phyloP scores from a whole-genome alignment of 108 stramenopile genomes.

The Cyclotella atomus region DNA sequence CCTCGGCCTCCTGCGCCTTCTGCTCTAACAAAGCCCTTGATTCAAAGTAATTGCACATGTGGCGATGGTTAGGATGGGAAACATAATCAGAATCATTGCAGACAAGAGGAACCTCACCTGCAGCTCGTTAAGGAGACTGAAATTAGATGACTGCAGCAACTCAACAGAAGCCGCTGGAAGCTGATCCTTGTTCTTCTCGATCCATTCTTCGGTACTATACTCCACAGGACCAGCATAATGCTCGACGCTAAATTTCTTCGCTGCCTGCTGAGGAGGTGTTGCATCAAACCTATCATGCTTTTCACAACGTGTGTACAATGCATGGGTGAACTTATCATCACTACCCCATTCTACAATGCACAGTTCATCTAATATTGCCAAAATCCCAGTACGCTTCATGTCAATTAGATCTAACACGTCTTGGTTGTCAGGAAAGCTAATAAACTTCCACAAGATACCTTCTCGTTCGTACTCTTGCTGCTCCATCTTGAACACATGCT shows the following conservation, averaged over 20 bases:
- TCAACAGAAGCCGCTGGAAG: conserved; percentile 77
- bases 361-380: conserved; percentile 95
- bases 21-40: conserved; percentile 50
- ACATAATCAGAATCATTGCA: background rate
- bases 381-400: conserved; percentile 86
- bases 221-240: conserved; percentile 96
- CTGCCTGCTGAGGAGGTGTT: conserved; percentile 58
- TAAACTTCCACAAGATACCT: conserved; percentile 89
- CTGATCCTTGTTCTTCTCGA: conserved; percentile 90
- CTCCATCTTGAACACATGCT: conserved; percentile 90
- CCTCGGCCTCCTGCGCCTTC: conserved; percentile 70
- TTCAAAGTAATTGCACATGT: no score
- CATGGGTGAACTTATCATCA: conserved; percentile 83
- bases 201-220: conserved; percentile 87
- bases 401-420: conserved; percentile 88
- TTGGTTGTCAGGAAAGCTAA: conserved; percentile 68
- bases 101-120: conserved; percentile 39
- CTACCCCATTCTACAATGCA: conserved; percentile 92
- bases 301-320: conserved; percentile 69
- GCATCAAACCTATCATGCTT: conserved; percentile 62
- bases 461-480: conserved; percentile 92
- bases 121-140: conserved; percentile 59
- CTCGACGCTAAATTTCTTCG: conserved; percentile 85
- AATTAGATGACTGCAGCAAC: conserved; percentile 63
- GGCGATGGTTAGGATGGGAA: no score